Conservation (phyloP, 2,329 filamentous ascomycete species). For the Ophiocordyceps australis region DNA sequence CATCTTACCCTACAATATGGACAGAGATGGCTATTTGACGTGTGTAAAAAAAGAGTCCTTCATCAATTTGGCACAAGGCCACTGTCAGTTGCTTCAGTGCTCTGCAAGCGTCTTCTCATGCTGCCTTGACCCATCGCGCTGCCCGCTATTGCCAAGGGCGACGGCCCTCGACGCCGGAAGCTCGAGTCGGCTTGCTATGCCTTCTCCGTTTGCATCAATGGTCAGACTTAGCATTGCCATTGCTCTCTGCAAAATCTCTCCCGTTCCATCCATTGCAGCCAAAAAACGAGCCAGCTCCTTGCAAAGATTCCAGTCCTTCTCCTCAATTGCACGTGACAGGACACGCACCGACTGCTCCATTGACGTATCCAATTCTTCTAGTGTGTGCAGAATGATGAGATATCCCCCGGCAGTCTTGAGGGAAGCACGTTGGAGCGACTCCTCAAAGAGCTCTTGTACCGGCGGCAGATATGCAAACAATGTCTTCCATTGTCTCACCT, state of each 20-base stretch:
- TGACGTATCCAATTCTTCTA: constrained; percentile 49
- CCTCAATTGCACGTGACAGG: constrained; percentile 61
- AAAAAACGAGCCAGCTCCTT: constrained; percentile 91
- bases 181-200: constrained; percentile 11
- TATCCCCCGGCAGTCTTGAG: constrained; percentile 94
- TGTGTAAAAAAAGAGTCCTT: too few relatives aligned
- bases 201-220: constrained; percentile 12
- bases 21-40: too few relatives aligned
- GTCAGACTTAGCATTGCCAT: constrained; percentile 40
- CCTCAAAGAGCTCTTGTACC: constrained; percentile 82
- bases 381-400: constrained; percentile 80
- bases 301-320: constrained; percentile 88
- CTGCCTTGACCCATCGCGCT: constrained; percentile 12
- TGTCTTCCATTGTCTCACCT: constrained; percentile 86
- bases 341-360: constrained; percentile 67
- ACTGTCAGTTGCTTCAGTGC: too few relatives aligned
- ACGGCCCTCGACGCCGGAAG: constrained; percentile 11
- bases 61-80: too few relatives aligned
- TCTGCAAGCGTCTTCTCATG: too few relatives aligned
- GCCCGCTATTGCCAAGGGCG: constrained; percentile 11
- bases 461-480: constrained; percentile 84
- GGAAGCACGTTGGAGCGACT: constrained; percentile 66
- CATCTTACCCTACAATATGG: too few relatives aligned
- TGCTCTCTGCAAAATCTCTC: constrained; percentile 58
- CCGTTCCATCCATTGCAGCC: constrained; percentile 76